Conservation (phyloP, 306 rosid genomes). For the Rosa multiflora region DNA sequence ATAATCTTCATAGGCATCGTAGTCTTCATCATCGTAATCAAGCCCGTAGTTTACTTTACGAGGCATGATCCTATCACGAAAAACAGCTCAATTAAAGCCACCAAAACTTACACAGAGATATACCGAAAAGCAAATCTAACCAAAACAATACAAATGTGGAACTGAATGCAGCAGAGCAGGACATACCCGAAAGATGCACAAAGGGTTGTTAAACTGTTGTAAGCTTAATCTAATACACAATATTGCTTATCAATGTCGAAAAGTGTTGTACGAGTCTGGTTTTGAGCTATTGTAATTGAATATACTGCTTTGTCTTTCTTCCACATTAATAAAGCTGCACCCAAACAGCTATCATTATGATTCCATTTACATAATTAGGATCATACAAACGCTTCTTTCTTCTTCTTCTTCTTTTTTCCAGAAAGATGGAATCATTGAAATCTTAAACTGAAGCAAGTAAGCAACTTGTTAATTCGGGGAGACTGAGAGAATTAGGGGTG, state of each 20-base stretch:
- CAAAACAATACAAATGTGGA: not conserved
- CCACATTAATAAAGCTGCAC: slow-evolving; percentile 34
- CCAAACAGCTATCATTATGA: not conserved
- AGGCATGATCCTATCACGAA: slow-evolving; percentile 58
- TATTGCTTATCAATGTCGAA: slow-evolving; percentile 5
- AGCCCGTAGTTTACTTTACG: slow-evolving; percentile 65
- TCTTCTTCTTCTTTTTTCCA: not conserved
- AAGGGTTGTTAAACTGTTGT: slow-evolving; percentile 9
- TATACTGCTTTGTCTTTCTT: slow-evolving; percentile 11
- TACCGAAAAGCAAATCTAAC: not conserved
- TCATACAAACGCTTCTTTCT: not conserved
- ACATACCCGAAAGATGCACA: slow-evolving; percentile 26
- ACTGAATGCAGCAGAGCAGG: slow-evolving; percentile 4
- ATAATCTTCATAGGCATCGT: slow-evolving; percentile 48
- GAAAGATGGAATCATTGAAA: too few relatives aligned
- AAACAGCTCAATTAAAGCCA: slow-evolving; percentile 13
- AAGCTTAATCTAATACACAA: slow-evolving; percentile 17
- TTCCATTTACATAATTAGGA: not conserved
- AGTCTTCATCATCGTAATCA: slow-evolving; percentile 53
- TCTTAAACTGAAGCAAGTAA: not conserved
- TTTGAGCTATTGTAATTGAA: slow-evolving; percentile 1
- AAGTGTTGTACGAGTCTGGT: not conserved
- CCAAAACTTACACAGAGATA: slow-evolving; percentile 15
- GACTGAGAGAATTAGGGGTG: not conserved
- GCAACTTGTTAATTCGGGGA: not conserved